These are phyloP conservation scores for Penicillium sp. DNA, from an alignment of 2,329 filamentous ascomycete species.

Conservation along the genomic window DNA sequence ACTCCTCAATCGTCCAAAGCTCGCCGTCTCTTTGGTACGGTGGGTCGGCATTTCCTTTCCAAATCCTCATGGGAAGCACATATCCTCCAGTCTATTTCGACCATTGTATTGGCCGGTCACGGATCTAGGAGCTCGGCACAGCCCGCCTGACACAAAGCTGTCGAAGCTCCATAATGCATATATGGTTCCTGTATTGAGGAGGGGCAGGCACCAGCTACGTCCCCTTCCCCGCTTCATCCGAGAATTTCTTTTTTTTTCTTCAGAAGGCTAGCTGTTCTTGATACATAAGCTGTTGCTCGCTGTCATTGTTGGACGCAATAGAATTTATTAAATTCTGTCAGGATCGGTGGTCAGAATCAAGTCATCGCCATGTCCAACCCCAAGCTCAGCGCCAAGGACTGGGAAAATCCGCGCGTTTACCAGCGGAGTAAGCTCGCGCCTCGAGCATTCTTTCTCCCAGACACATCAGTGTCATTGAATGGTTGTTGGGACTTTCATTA, in stretches of 20 bases:
- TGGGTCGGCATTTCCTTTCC: background rate
- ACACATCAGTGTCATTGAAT: background rate
- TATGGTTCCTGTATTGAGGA: background rate
- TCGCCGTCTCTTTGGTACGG: background rate
- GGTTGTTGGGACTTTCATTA: background rate
- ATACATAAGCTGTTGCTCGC: background rate
- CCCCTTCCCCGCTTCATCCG: background rate
- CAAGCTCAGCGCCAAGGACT: background rate
- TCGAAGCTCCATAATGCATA: background rate
- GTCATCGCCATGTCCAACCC: background rate
- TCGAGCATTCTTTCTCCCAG: background rate
- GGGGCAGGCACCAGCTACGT: background rate
- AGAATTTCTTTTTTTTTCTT: background rate
- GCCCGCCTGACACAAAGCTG: background rate
- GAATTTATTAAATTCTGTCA: background rate
- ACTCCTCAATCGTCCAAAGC: background rate
- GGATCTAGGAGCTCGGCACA: background rate
- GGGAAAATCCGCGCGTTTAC: background rate
- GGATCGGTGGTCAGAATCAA: background rate
- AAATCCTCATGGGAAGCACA: background rate
- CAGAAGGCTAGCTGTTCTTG: background rate
- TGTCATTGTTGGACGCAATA: background rate
- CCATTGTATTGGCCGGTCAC: background rate
- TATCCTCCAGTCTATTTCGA: background rate
- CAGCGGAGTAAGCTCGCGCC: background rate